Base-by-base conservation (phyloP, 139 green algal genomes). In the Chlamydomonas incerta region DNA sequence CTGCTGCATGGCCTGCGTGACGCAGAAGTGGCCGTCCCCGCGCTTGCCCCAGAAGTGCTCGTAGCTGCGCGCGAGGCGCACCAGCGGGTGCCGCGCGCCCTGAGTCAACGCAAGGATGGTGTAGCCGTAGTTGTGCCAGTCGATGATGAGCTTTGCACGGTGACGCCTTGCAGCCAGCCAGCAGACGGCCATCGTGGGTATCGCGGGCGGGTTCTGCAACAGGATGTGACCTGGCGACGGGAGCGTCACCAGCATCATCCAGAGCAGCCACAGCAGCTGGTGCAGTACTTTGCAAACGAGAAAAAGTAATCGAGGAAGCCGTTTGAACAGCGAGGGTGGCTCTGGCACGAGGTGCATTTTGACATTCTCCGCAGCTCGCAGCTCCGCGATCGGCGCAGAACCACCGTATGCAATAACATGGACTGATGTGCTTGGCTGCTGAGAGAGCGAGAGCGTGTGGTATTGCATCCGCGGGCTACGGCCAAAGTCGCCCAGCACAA, bases 71-170 rank as follows among this genome's bases (percentile, higher is more conserved):
- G 66, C 63, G 4, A 73, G 2, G 24, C 72, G 33, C 50, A 94
- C 90, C 82, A 98, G 67, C 2, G 71, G 57, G 83, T 95, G 89
- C 2, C 75, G 41, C 21, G 33, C n/a, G 10, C 93, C 89, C 81
- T 96, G 90, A 71, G 85, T 90, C 23, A 98, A 81, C 18, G 82
- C 93, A 86, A 99, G 95, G 26, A 99, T 93, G 18, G 96, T 97
- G 91, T 97, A 96, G 0, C 91, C 97, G 73, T 97, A 96, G 87
- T 99, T 99, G 91, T 99, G 97, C 97, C 97, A 99, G 92, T 99
- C 97, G 37, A 98, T 93, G 9, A 98, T 88, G 31, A 98, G 90
- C 57, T 80, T 33, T 0, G 94, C 93, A 3, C 89, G 23, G 71
- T 96, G 93, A 52, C 95, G 87, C 23, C 35, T 31, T 20, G 91